phyloP scores from a whole-genome alignment of 2,329 filamentous ascomycete species.

The Penicillium brevicompactum region DNA sequence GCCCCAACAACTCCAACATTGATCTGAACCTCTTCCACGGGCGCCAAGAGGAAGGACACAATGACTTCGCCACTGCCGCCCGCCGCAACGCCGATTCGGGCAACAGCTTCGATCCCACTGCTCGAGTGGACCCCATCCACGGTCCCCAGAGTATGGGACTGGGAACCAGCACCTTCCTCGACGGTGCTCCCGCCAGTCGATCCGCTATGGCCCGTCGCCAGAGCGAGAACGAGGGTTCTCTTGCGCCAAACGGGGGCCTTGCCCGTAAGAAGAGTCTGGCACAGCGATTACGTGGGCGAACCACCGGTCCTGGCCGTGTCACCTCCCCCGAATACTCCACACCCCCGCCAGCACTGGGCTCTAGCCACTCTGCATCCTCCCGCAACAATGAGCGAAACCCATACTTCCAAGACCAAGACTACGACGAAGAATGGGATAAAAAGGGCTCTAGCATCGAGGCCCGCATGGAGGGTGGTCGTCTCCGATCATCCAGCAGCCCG shows the following conservation, averaged over 20 bases:
- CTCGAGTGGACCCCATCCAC: slow-evolving; percentile 72
- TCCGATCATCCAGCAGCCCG: slow-evolving; percentile 61
- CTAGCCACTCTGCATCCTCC: slow-evolving; percentile 37
- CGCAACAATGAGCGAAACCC: slow-evolving; percentile 64
- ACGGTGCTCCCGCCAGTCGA: slow-evolving; percentile 85
- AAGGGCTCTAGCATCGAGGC: slow-evolving; percentile 62
- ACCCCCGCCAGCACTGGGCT: slow-evolving; percentile 28
- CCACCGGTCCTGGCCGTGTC: slow-evolving; percentile 57
- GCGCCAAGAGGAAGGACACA: slow-evolving; percentile 79
- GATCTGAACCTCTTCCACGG: slow-evolving; percentile 91
- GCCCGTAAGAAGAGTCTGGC: slow-evolving; percentile 93
- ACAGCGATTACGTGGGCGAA: slow-evolving; percentile 80
- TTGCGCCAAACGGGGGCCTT: slow-evolving; percentile 59
- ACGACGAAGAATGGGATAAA: slow-evolving; percentile 66
- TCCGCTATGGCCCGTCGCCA: slow-evolving; percentile 76
- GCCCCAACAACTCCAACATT: slow-evolving; percentile 77
- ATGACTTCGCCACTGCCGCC: slow-evolving; percentile 65
- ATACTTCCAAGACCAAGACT: slow-evolving; percentile 83
- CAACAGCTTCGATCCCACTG: slow-evolving; percentile 65
- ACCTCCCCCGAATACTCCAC: slow-evolving; percentile 49
- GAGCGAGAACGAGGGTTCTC: slow-evolving; percentile 62
- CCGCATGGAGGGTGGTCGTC: slow-evolving; percentile 34
- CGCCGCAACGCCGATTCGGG: slow-evolving; percentile 35
- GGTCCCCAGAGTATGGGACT: slow-evolving; percentile 81
- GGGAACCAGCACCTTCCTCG: slow-evolving; percentile 92